phyloP scores from a whole-genome alignment of 225 moss, liverwort and hornwort genomes.

The Bryum argenteum region DNA sequence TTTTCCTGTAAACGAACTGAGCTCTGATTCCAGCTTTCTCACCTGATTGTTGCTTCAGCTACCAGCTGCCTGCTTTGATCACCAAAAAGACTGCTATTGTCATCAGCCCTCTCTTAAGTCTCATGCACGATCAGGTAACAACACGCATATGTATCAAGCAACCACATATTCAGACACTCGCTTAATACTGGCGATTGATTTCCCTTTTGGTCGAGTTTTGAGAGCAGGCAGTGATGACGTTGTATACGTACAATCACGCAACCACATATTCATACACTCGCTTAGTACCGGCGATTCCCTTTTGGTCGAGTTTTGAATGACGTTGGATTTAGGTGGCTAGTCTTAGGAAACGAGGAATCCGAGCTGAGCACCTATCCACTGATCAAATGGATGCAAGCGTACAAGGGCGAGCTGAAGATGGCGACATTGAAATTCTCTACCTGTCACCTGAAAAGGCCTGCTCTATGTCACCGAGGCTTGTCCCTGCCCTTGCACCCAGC shows the following conservation, averaged over 20 bases:
- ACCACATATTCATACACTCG: neutral
- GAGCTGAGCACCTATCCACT: constrained; percentile 14
- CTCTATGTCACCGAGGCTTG: constrained; percentile 12
- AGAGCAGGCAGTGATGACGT: too few relatives aligned
- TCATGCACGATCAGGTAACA: constrained; percentile 73
- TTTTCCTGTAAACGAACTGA: too few relatives aligned
- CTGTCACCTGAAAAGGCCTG: constrained; percentile 26
- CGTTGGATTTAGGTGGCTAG: neutral
- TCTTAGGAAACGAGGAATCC: constrained; percentile 20
- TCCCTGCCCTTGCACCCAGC: neutral
- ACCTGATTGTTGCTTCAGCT: constrained; percentile 31
- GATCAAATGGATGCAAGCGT: constrained; percentile 27
- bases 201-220: neutral
- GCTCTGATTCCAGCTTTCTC: too few relatives aligned
- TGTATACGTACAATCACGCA: neutral
- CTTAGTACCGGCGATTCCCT: neutral
- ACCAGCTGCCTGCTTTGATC: constrained; percentile 75
- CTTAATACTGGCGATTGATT: neutral
- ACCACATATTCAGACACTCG: neutral
- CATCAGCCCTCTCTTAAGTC: constrained; percentile 71
- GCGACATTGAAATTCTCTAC: constrained; percentile 25
- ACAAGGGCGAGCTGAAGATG: constrained; percentile 12
- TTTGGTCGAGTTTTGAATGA: neutral
- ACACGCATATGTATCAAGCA: neutral
- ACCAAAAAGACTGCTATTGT: constrained; percentile 75